A percentile compares a stretch with the other conserved stretches of the same genome.
phyloP scores from a whole-genome alignment of 495 filamentous ascomycete species.

The Mytilinidion resinicola region DNA sequence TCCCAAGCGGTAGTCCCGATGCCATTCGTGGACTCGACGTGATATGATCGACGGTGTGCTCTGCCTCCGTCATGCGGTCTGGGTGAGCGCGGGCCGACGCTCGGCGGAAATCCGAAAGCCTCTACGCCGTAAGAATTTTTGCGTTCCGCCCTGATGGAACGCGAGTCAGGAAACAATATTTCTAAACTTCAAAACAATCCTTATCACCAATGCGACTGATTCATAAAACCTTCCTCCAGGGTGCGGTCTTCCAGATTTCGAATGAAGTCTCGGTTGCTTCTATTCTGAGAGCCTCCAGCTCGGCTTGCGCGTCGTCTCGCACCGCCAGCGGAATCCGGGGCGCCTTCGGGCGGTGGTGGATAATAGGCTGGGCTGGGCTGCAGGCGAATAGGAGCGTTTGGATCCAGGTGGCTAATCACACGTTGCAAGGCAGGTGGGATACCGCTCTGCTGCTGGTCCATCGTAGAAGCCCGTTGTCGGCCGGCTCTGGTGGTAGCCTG shows the following conservation, averaged over 20 bases:
- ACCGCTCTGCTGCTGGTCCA: slow-evolving; percentile 86
- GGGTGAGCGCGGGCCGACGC: slow-evolving; percentile 1
- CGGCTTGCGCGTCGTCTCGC: slow-evolving; percentile 73
- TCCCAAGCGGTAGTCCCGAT: no score
- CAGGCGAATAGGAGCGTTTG: slow-evolving; percentile 84
- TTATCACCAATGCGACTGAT: slow-evolving; percentile 60
- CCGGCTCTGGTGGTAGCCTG: slow-evolving; percentile 78
- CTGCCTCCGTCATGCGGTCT: neutral
- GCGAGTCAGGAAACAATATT: neutral
- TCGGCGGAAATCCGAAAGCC: slow-evolving; percentile 1
- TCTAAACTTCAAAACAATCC: neutral
- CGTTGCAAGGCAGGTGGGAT: slow-evolving; percentile 90
- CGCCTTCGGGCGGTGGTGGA: slow-evolving; percentile 86
- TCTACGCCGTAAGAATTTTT: slow-evolving; percentile 5
- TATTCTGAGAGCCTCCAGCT: slow-evolving; percentile 51
- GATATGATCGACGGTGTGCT: slow-evolving; percentile 1
- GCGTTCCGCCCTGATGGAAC: neutral
- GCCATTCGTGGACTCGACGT: no score
- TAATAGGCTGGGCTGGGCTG: slow-evolving; percentile 98
- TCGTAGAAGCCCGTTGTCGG: slow-evolving; percentile 87
- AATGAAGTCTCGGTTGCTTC: slow-evolving; percentile 78
- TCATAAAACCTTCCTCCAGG: slow-evolving; percentile 76
- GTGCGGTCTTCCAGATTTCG: slow-evolving; percentile 89
- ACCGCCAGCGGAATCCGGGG: slow-evolving; percentile 57
- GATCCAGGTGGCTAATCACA: slow-evolving; percentile 95